Evolutionary conservation across 805 yeast genomes (phyloP), one percentile per base, ranked within the genome.

Genomic region (Ascoidea tarda): DNA sequence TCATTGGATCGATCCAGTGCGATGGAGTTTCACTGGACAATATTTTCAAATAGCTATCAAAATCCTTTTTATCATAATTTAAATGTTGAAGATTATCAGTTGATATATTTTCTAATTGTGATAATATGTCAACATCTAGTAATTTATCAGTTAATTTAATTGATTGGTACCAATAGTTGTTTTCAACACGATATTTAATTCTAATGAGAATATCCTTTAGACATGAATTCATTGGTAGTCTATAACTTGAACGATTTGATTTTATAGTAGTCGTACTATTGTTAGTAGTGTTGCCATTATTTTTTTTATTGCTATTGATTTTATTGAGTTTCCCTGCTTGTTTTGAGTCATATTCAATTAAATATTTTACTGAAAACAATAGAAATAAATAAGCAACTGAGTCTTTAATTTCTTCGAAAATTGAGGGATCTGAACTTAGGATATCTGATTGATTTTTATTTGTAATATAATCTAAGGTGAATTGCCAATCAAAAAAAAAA

Each of bases 401-500:
- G 32, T 51, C 54, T 32, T 50, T 53, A n/a, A 50, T 31, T n/a
- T 32, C 28, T 33, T 46, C 6, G n/a, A 32, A 3, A 51, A 48
- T 38, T 48, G 12, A 48, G 10, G 32, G 16, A 38, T 33, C 10
- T 38, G 32, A 21, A 16, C 46, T 21, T 16, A 46, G 33, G 12
- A 21, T 14, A 32, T 21, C 31, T 47, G 28, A 45, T 16, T 21
- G 14, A 50, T 46, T n/a, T 31, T 6, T 12, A 46, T 32, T 33
- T 16, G 12, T 10, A 46, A 2, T 53, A 46, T 5, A 16, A 42
- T 21, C 47, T 8, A 50, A 49, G 50, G 53, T 31, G 14, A 70
- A 45, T 48, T 63, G 65, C 80, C 80, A 77, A 52, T 68, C 69
- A 52, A 67, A 67, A 55, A 75, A 71, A 56, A 69, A 74, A 2